Conservation (phyloP, 1,284 basidiomycete genomes). For the Cutaneotrichosporon sp. region DNA sequence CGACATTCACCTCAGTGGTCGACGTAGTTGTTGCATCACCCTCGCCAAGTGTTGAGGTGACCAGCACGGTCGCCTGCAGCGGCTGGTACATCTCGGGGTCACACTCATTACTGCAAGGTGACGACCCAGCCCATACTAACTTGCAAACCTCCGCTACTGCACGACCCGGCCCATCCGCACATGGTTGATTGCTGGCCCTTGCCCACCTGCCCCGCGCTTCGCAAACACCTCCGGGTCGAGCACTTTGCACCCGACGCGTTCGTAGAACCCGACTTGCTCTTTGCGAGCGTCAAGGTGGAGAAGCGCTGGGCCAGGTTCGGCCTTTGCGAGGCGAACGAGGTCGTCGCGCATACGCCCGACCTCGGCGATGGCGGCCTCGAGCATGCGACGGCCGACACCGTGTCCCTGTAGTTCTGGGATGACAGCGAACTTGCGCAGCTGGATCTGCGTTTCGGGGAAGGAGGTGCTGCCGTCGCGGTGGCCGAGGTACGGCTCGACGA, state of each 20-base stretch:
- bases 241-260: slow-evolving; percentile 17
- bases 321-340: background rate
- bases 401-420: slow-evolving; percentile 18
- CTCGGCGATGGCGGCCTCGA: slow-evolving; percentile 7
- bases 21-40: too few relatives aligned
- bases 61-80: too few relatives aligned
- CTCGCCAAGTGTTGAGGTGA: too few relatives aligned
- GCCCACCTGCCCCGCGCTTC: slow-evolving; percentile 20
- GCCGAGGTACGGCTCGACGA: slow-evolving; percentile 10
- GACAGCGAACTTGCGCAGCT: slow-evolving; percentile 35
- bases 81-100: too few relatives aligned
- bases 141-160: too few relatives aligned
- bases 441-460: slow-evolving; percentile 7
- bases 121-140: too few relatives aligned
- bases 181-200: slow-evolving; percentile 18
- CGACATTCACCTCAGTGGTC: too few relatives aligned
- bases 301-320: slow-evolving; percentile 6
- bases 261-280: slow-evolving; percentile 26
- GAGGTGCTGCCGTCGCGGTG: background rate
- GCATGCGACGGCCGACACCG: slow-evolving; percentile 22
- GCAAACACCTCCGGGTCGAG: slow-evolving; percentile 22
- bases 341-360: too few relatives aligned
- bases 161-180: slow-evolving; percentile 26
- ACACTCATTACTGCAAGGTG: too few relatives aligned
- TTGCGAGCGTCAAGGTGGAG: slow-evolving; percentile 27